Percentiles rank a stretch among this genome's conserved stretches.
phyloP scores from a whole-genome alignment of 2,329 filamentous ascomycete genomes.

The Stagonosporopsis tanaceti region DNA sequence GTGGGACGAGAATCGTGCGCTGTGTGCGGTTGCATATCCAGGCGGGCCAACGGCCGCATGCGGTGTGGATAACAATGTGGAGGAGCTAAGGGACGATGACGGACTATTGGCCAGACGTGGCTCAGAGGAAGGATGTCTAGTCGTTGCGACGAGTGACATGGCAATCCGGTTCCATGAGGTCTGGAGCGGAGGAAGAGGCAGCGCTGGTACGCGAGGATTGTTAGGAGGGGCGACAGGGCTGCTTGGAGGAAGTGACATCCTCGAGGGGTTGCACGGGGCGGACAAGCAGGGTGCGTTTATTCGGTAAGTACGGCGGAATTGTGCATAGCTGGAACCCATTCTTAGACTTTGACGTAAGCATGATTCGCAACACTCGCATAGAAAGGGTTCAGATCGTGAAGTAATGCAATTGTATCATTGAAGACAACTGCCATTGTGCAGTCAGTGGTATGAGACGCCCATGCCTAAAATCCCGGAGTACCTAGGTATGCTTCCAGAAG shows the following conservation, averaged over 20 bases:
- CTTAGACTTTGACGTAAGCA: not conserved
- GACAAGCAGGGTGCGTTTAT: conserved; percentile 67
- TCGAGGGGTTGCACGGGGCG: conserved; percentile 82
- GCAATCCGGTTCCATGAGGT: conserved; percentile 96
- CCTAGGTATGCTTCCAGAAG: conserved; percentile 38
- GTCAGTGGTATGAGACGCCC: conserved; percentile 46
- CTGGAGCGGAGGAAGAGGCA: conserved; percentile 69
- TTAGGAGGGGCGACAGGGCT: conserved; percentile 51
- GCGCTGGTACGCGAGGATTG: conserved; percentile 62
- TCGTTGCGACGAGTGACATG: conserved; percentile 90
- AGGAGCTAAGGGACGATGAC: conserved; percentile 57
- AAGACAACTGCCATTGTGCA: conserved; percentile 47
- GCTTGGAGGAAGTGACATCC: conserved; percentile 82
- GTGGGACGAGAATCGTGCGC: conserved; percentile 78
- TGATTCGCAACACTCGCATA: not conserved
- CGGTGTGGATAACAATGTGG: conserved; percentile 10
- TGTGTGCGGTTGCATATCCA: conserved; percentile 90
- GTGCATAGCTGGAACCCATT: not conserved
- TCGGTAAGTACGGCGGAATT: conserved; percentile 38
- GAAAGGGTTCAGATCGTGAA: conserved; percentile 30
- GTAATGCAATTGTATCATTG: conserved; percentile 49
- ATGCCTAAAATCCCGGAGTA: conserved; percentile 45
- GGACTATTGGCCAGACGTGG: conserved; percentile 65
- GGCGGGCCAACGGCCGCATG: conserved; percentile 59
- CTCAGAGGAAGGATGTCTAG: conserved; percentile 79